Evolutionary conservation across 1,284 basidiomycete genomes (phyloP).

Genomic region (Chondrostereum purpureum): DNA sequence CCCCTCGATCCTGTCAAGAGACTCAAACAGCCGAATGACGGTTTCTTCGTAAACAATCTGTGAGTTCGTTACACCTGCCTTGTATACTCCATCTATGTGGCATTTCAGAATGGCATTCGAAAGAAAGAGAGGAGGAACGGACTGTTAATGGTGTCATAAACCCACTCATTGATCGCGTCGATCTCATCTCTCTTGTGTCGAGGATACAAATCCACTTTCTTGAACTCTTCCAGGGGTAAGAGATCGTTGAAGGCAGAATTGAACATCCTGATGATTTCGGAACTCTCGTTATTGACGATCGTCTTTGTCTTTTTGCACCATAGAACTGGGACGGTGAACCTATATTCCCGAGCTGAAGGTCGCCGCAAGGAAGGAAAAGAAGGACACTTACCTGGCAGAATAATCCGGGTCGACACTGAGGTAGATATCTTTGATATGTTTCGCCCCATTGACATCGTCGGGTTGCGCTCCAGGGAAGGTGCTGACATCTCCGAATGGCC

Average conservation of each 20-base stretch:
- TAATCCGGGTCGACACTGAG: slow-evolving; percentile 70
- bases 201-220: slow-evolving; percentile 74
- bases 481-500: slow-evolving; percentile 77
- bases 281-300: slow-evolving; percentile 93
- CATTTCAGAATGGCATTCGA: background rate
- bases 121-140: slow-evolving; percentile 1
- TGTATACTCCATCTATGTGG: slow-evolving; percentile 74
- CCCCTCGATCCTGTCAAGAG: slow-evolving; percentile 77
- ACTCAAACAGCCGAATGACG: slow-evolving; percentile 65
- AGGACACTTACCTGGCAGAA: slow-evolving; percentile 42
- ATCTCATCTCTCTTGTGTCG: slow-evolving; percentile 67
- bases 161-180: slow-evolving; percentile 84
- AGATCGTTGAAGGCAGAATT: slow-evolving; percentile 72
- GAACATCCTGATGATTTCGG: slow-evolving; percentile 90
- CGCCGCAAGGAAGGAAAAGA: background rate
- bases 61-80: slow-evolving; percentile 78
- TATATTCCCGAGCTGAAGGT: slow-evolving; percentile 16
- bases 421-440: slow-evolving; percentile 84
- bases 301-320: slow-evolving; percentile 90
- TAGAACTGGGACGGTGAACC: slow-evolving; percentile 84
- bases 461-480: slow-evolving; percentile 63
- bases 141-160: slow-evolving; percentile 82
- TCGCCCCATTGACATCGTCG: slow-evolving; percentile 66
- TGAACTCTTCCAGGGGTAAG: slow-evolving; percentile 58
- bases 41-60: slow-evolving; percentile 79